Evolutionary conservation across 2,329 filamentous ascomycete genomes (phyloP).

Genomic region (Colletotrichum sp.): DNA sequence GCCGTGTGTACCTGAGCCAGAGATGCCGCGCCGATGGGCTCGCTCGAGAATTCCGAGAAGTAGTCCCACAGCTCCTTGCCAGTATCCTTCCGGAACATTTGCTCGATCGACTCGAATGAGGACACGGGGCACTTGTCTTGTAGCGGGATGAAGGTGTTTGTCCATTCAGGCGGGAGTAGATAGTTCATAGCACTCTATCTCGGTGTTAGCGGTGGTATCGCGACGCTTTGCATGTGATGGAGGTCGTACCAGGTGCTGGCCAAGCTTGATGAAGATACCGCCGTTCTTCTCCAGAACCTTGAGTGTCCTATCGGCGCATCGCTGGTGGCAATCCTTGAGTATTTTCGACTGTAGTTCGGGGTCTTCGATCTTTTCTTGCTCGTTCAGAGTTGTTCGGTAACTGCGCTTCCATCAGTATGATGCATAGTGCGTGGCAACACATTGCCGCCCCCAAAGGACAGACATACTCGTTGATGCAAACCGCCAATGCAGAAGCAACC

Average conservation of each 20-base stretch:
- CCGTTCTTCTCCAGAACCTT: slow-evolving; percentile 92
- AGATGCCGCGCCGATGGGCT: slow-evolving; percentile 90
- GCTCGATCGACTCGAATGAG: slow-evolving; percentile 81
- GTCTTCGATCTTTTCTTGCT: slow-evolving; percentile 64
- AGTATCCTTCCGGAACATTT: slow-evolving; percentile 86
- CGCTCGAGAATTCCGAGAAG: slow-evolving; percentile 81
- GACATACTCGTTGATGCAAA: slow-evolving; percentile 86
- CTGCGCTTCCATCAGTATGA: slow-evolving; percentile 51
- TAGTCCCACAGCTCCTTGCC: slow-evolving; percentile 78
- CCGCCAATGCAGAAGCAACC: slow-evolving; percentile 73
- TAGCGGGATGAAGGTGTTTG: slow-evolving; percentile 90
- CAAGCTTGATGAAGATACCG: slow-evolving; percentile 97
- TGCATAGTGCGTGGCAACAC: neutral
- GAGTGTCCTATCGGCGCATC: slow-evolving; percentile 88
- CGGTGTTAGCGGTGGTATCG: slow-evolving; percentile 19
- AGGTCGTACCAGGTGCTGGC: slow-evolving; percentile 77
- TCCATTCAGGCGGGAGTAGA: slow-evolving; percentile 89
- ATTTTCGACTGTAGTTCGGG: slow-evolving; percentile 68
- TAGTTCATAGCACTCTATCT: slow-evolving; percentile 91
- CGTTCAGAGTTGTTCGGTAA: slow-evolving; percentile 85
- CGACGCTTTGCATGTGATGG: neutral
- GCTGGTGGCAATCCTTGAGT: slow-evolving; percentile 84
- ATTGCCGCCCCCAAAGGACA: neutral
- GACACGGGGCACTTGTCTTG: slow-evolving; percentile 97
- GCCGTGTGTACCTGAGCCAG: slow-evolving; percentile 94